Evolutionary conservation across 306 rosid genomes (phyloP), one percentile per base, ranked within the genome.

Genomic region (Hippophae gyantsensis): DNA sequence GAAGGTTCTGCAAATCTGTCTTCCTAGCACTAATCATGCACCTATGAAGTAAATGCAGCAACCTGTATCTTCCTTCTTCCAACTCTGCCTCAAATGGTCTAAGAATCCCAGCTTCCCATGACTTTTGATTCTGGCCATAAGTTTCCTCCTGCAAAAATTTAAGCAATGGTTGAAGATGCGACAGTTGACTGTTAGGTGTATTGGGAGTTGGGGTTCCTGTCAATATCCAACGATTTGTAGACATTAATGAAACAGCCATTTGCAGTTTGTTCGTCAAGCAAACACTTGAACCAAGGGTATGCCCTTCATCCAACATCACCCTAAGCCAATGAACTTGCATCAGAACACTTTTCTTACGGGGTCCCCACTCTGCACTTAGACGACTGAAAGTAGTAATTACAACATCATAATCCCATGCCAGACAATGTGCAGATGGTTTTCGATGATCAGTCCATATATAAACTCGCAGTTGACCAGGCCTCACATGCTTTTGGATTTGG

Each of bases 171-270:
- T 92, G 98, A 63, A 92, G 92, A 76, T 92, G 96, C 52, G 89
- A 77, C 43, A 92, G 80, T 72, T 92, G 98, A 77, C 89, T 92
- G 71, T 81, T 92, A 62, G 96, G 98, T 50, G 95, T 85, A 80
- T 85, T 87, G 57, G 98, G 98, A 42, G 98, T 92, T 42, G 98
- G 98, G 49, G 98, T 92, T 73, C 98, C 98, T 18, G 98, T 85
- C 65, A 92, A 78, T 75, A 92, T 85, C 98, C 98, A 92, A 57
- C 96, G 92, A 77, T 82, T 92, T 58, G 96, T 78, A 72, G 98
- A 88, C 55, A 70, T 64, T 82, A 92, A 71, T n/a, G 98, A 92
- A 73, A 92, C 74, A 54, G 96, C 89, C 98, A 92, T 87, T 72
- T 85, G 98, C 84, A 92, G 77, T 80, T 92, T 92, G 79, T 92